Percentiles rank a stretch among this genome's conserved stretches.
Evolutionary conservation across 768 basidiomycete species (phyloP).

Genomic region (Pulveroboletus sp.): DNA sequence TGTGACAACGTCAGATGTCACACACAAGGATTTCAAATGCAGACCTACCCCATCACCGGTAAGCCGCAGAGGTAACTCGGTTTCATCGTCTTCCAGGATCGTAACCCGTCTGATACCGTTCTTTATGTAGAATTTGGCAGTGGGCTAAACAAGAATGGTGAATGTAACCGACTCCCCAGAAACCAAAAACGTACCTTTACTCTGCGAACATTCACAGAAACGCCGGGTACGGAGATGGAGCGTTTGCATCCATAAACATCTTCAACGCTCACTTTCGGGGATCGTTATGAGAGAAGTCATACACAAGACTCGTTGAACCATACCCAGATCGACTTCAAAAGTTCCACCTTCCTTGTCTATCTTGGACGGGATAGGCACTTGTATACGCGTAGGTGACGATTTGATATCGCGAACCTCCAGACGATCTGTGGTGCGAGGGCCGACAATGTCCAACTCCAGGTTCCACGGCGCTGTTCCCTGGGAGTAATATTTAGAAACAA

Average conservation of each 20-base stretch:
- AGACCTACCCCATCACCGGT: slow-evolving; percentile 83
- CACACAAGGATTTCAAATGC: neutral
- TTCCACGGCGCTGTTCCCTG: slow-evolving; percentile 92
- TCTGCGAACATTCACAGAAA: slow-evolving; percentile 80
- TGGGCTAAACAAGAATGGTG: slow-evolving; percentile 51
- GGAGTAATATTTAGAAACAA: slow-evolving; percentile 1
- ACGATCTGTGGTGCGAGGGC: slow-evolving; percentile 61
- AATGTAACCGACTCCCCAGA: neutral
- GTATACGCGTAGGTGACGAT: slow-evolving; percentile 49
- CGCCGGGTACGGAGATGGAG: slow-evolving; percentile 65
- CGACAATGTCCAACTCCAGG: slow-evolving; percentile 76
- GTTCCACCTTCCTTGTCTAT: slow-evolving; percentile 66
- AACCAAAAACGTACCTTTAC: slow-evolving; percentile 52
- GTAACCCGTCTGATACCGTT: slow-evolving; percentile 52
- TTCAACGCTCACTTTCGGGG: slow-evolving; percentile 65
- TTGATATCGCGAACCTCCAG: slow-evolving; percentile 54
- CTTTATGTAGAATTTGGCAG: slow-evolving; percentile 79
- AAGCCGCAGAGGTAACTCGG: slow-evolving; percentile 73
- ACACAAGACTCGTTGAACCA: slow-evolving; percentile 15
- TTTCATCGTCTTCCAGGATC: slow-evolving; percentile 70
- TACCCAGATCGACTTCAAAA: slow-evolving; percentile 78
- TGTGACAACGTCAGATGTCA: slow-evolving; percentile 30
- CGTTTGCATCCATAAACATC: slow-evolving; percentile 88
- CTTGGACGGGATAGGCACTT: slow-evolving; percentile 63
- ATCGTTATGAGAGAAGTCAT: neutral